Base-by-base conservation (phyloP, 306 rosid genomes). In the Hippophae rhamnoides region DNA sequence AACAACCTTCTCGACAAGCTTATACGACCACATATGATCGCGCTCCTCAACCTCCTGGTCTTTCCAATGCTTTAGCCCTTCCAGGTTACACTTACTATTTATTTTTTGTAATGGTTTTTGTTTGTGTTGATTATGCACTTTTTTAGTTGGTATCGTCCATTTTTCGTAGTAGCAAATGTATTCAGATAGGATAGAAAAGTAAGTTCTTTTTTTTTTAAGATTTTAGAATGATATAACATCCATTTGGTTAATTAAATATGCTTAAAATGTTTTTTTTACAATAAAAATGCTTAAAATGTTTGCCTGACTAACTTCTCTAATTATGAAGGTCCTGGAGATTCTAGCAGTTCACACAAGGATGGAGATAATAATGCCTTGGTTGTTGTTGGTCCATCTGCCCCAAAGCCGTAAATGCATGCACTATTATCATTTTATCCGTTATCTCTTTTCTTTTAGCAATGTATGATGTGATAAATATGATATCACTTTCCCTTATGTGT, bases 351-450 rank as follows among this genome's bases (percentile, higher is more conserved):
- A 10, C 78, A 75, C 12, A 78, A 73, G 56, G 78, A 78, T 47
- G 78, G 71, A 68, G 69, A 78, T 50, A 89, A 92, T 47, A 88
- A 82, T 66, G 81, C 90, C 18, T 73, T 88, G 76, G 97, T 84
- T 49, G 97, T 84, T 49, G 80, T 88, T 66, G 95, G 99, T 58
- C 99, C 97, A 56, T 13, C 95, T 42, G 84, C 75, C 60, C 78
- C 94, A 59, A 77, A 75, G 47, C 64, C 67, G 99, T 92, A 66
- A 67, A 83, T 62, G 65, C 58, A 52, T 43, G 13, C 9, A 41
- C 47, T 75, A 49, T 2, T 42, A 27, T 46, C 11, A 10, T 27
- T 31, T 49, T 14, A 1, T 9, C 0, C 12, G n/a, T 52, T 43
- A 9, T 42, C 43, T 31, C 38, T 40, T 1, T 56, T 41, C 38